phyloP scores from a whole-genome alignment of 2,329 filamentous ascomycete species.

The Phyllachora maydis region DNA sequence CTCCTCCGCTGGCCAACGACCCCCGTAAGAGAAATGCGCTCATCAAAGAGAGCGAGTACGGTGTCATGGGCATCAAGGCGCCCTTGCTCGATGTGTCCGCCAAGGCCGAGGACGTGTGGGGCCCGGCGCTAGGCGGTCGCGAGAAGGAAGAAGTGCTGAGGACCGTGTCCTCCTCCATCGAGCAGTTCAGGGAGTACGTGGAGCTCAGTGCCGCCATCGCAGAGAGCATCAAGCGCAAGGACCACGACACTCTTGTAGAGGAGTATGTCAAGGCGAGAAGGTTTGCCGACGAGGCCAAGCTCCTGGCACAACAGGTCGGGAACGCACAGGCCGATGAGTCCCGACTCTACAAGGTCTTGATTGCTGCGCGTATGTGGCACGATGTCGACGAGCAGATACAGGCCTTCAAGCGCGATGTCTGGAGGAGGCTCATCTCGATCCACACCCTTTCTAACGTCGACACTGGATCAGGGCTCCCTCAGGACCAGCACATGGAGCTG shows the following conservation, averaged over 20 bases:
- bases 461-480: constrained; percentile 10
- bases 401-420: constrained; percentile 71
- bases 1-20: constrained; percentile 24
- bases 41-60: constrained; percentile 81
- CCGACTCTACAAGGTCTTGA: constrained; percentile 68
- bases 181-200: constrained; percentile 63
- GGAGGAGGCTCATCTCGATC: constrained; percentile 56
- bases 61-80: constrained; percentile 68
- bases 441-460: constrained; percentile 34
- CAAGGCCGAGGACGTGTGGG: constrained; percentile 96
- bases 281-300: constrained; percentile 59
- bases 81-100: constrained; percentile 78
- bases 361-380: constrained; percentile 86
- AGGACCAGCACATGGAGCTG: constrained; percentile 77
- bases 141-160: constrained; percentile 83
- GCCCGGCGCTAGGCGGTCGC: constrained; percentile 72
- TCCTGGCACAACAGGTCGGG: constrained; percentile 36
- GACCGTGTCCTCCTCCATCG: constrained; percentile 52
- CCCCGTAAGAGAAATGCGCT: constrained; percentile 71
- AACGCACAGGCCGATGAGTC: constrained; percentile 46
- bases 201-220: constrained; percentile 59
- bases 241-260: constrained; percentile 74
- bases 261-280: constrained; percentile 69
- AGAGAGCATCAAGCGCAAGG: constrained; percentile 74
- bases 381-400: constrained; percentile 80